phyloP scores from a whole-genome alignment of 202 grass and related monocot species.

The Panicum virgatum region DNA sequence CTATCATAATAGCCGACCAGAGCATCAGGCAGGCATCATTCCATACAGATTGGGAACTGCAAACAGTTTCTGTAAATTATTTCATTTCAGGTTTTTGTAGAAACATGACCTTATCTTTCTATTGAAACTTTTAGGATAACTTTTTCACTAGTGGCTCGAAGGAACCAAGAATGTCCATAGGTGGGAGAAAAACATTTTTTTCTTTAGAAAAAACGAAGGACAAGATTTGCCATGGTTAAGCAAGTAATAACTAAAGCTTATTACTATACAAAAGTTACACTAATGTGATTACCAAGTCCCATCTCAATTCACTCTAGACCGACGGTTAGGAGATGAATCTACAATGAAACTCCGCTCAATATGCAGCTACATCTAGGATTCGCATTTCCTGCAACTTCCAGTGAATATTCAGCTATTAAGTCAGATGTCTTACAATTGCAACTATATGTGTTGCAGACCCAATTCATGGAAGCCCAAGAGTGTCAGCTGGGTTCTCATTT shows the following conservation, averaged over 20 bases:
- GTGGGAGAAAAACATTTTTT: not conserved
- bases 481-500: constrained; percentile 36
- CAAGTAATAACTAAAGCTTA: constrained; percentile 1
- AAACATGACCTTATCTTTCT: not conserved
- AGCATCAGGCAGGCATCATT: not conserved
- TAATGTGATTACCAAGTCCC: constrained; percentile 11
- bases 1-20: not conserved
- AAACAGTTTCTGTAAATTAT: not conserved
- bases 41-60: not conserved
- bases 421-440: constrained; percentile 34
- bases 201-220: not conserved
- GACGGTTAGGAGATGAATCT: constrained; percentile 17
- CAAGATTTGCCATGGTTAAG: not conserved
- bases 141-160: not conserved
- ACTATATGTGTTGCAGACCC: not conserved
- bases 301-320: constrained; percentile 8
- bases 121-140: not conserved
- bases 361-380: constrained; percentile 20
- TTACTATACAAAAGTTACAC: constrained; percentile 46
- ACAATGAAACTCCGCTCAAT: not conserved
- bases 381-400: not conserved
- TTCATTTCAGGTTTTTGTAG: not conserved
- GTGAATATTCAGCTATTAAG: constrained; percentile 7
- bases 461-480: not conserved
- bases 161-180: not conserved